Evolutionary conservation across 306 rosid species (phyloP), one percentile per base, ranked within the genome.

Genomic region (Sicyos baderoa): DNA sequence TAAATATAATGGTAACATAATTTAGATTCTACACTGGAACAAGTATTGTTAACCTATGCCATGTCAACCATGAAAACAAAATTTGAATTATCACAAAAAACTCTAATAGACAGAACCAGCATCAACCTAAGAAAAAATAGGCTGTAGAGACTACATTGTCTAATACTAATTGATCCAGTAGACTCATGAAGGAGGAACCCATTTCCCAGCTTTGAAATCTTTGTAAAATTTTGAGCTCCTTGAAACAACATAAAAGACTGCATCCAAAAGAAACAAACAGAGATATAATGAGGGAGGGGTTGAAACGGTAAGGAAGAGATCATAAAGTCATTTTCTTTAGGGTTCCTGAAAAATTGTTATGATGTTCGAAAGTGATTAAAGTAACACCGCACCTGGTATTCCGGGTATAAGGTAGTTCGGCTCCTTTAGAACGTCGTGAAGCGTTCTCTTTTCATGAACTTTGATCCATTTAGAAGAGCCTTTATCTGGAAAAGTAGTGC

Each of bases 221-320:
- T 76, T 53, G 63, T 86, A 90, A 79, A 93, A 93, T 79, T 76
- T 80, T 68, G 99, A 86, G 49, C 74, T 74, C 83, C 83, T 86
- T 19, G 97, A 88, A 73, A 93, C 91, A 47, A 85, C 94, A 75
- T 81, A 86, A 81, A 90, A 90, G 52, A 93, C 99, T 90, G 97
- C 88, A 80, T 29, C 14, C 32, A 29, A 11, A 13, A 32, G 77
- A 80, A 57, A 49, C 52, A 22, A 21, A 21, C 13, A 45, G 6
- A 45, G 37, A 35, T 18, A 72, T 7, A 37, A n/a, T 51, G 45
- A 29, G 44, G 13, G 35, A 47, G 12, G 69, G 22, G 37, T 45
- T 13, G 22, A 45, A 35, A 45, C 8, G 11, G 53, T 37, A 42
- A 66, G 21, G 71, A 3, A 40, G 50, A 9, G 32, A 45, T 45